Conservation (phyloP, 139 green algal genomes). For the Picochlorum sp. region DNA sequence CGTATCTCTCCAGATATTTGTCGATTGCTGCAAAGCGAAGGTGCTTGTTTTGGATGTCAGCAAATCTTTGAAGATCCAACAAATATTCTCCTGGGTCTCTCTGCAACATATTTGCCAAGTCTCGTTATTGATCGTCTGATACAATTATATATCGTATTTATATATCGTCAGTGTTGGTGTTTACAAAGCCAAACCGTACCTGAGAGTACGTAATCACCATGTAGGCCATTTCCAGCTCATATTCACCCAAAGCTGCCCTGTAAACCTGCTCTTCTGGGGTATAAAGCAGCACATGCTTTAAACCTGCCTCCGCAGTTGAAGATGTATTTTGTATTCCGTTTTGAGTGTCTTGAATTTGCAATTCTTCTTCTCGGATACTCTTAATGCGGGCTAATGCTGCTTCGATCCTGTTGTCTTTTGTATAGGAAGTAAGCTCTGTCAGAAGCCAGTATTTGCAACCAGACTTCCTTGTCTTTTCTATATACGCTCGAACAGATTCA, state of each 20-base stretch:
- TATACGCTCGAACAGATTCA: not conserved
- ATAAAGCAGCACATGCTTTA: conserved; percentile 79
- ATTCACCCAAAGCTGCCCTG: conserved; percentile 70
- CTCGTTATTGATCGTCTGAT: no score
- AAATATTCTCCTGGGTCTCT: conserved; percentile 87
- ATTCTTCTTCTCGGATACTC: conserved; percentile 42
- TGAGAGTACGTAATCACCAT: conserved; percentile 72
- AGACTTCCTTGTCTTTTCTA: not conserved
- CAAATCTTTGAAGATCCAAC: conserved; percentile 60
- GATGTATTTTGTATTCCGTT: not conserved
- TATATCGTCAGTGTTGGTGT: not conserved
- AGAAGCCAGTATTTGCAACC: conserved; percentile 24
- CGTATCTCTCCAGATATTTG: conserved; percentile 51
- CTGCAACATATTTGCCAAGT: no score
- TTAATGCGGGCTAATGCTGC: conserved; percentile 57
- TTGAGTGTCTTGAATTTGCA: conserved; percentile 10
- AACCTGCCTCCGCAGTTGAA: conserved; percentile 45
- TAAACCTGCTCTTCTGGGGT: conserved; percentile 69
- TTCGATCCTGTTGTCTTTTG: conserved; percentile 42
- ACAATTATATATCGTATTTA: not conserved
- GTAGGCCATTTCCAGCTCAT: conserved; percentile 85
- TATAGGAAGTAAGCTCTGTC: conserved; percentile 41
- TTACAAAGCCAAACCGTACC: no score
- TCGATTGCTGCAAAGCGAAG: conserved; percentile 59
- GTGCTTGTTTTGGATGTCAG: not conserved